These are phyloP conservation scores for Xylaria venustula DNA, from an alignment of 495 filamentous ascomycete species.

Conservation along the genomic window DNA sequence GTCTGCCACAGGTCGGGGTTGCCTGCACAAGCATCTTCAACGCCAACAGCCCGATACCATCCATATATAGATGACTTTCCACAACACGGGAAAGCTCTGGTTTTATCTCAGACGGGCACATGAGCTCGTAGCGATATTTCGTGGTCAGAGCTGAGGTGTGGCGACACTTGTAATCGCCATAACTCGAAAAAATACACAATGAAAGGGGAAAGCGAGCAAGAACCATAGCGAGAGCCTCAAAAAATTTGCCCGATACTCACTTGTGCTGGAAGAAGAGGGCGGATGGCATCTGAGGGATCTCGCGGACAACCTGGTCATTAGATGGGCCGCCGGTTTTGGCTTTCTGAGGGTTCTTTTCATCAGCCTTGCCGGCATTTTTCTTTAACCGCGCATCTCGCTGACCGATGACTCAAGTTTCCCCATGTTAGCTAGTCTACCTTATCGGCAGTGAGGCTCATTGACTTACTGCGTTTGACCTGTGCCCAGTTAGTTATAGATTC, in stretches of 20 bases:
- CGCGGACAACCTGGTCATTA: conserved; percentile 55
- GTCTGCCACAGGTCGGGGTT: not conserved
- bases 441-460: not conserved
- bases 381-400: conserved; percentile 61
- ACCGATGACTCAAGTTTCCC: conserved; percentile 45
- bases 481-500: not conserved
- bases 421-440: not conserved
- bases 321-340: conserved; percentile 37
- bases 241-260: conserved; percentile 3
- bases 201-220: not conserved
- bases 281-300: conserved; percentile 77
- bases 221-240: not conserved
- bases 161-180: no score
- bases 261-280: conserved; percentile 95
- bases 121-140: no score
- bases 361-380: conserved; percentile 52
- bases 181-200: not conserved
- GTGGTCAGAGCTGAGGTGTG: no score
- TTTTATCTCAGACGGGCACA: no score
- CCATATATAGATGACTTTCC: no score
- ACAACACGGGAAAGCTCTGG: no score
- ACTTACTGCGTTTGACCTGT: conserved; percentile 16
- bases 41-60: no score
- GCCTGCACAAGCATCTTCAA: not conserved
- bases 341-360: conserved; percentile 56